These are phyloP conservation scores for Tuber calosporum DNA, from an alignment of 495 filamentous ascomycete species.

Conservation along the genomic window DNA sequence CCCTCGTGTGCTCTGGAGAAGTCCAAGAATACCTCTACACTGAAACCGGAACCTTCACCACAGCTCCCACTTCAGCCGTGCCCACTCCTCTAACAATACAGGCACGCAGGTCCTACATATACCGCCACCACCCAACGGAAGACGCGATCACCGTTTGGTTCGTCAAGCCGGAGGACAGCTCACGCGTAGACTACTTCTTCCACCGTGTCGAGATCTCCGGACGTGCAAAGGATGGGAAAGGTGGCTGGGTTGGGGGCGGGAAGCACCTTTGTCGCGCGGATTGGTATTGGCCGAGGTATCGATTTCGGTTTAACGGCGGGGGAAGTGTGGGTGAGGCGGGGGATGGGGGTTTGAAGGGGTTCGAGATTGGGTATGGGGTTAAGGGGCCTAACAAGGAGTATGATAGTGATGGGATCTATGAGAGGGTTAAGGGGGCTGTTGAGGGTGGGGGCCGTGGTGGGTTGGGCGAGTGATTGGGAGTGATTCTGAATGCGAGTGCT, in stretches of 20 bases:
- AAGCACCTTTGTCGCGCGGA: constrained; percentile 60
- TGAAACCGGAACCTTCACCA: constrained; percentile 55
- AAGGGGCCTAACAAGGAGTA: constrained; percentile 65
- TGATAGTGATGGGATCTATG: constrained; percentile 50
- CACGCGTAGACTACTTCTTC: constrained; percentile 59
- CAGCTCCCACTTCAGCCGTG: constrained; percentile 11
- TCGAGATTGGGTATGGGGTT: constrained; percentile 55
- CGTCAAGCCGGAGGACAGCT: constrained; percentile 51
- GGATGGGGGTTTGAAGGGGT: constrained; percentile 49
- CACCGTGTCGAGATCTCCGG: constrained; percentile 48
- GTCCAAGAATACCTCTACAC: constrained; percentile 59
- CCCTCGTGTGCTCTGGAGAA: constrained; percentile 12
- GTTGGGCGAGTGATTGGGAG: background rate
- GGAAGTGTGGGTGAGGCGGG: background rate
- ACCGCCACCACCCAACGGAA: constrained; percentile 51
- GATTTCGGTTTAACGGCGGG: constrained; percentile 50
- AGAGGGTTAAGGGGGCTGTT: constrained; percentile 10
- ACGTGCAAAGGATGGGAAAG: constrained; percentile 32
- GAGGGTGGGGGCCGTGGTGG: background rate
- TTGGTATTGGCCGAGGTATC: constrained; percentile 56
- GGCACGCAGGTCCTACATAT: constrained; percentile 46
- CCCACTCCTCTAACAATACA: constrained; percentile 41
- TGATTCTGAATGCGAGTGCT: background rate
- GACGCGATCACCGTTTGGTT: constrained; percentile 63
- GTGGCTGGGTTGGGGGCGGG: constrained; percentile 52